phyloP scores from a whole-genome alignment of 2,329 filamentous ascomycete species.

The Coccinonectria pachysandricola region DNA sequence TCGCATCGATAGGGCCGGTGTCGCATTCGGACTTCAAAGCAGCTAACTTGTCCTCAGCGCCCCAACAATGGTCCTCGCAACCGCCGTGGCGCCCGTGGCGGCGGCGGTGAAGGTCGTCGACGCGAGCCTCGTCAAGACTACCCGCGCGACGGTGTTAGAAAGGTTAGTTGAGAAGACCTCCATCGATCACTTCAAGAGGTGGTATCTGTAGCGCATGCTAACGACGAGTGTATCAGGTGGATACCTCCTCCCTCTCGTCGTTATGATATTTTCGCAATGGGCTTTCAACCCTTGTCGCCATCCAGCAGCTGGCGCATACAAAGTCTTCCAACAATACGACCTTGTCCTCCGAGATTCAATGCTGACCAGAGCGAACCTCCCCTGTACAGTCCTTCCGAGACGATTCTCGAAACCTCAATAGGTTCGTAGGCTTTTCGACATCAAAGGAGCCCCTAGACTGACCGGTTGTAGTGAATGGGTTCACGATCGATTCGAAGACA shows the following conservation, averaged over 20 bases:
- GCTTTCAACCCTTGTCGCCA: slow-evolving; percentile 21
- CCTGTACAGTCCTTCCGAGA: slow-evolving; percentile 50
- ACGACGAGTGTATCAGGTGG: slow-evolving; percentile 25
- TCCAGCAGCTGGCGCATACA: slow-evolving; percentile 21
- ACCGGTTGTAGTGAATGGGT: slow-evolving; percentile 91
- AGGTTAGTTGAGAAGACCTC: no score
- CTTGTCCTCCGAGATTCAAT: slow-evolving; percentile 26
- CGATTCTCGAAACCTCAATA: slow-evolving; percentile 58
- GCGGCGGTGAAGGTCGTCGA: slow-evolving; percentile 22
- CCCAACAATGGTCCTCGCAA: slow-evolving; percentile 26
- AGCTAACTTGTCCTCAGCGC: slow-evolving; percentile 16
- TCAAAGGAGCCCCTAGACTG: no score
- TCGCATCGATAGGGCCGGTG: slow-evolving; percentile 2
- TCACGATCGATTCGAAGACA: slow-evolving; percentile 79
- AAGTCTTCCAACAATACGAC: slow-evolving; percentile 21
- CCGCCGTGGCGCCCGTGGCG: slow-evolving; percentile 21
- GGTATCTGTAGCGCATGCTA: no score
- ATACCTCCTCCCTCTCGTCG: slow-evolving; percentile 21
- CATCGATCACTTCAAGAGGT: no score
- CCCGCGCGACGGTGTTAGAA: slow-evolving; percentile 81
- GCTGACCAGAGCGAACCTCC: slow-evolving; percentile 27
- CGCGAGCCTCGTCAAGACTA: slow-evolving; percentile 34
- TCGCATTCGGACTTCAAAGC: slow-evolving; percentile 7
- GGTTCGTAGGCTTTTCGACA: slow-evolving; percentile 44
- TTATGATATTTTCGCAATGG: no score